Conservation (phyloP, 139 green algal genomes). For the Chlamydomonas schloesseri region DNA sequence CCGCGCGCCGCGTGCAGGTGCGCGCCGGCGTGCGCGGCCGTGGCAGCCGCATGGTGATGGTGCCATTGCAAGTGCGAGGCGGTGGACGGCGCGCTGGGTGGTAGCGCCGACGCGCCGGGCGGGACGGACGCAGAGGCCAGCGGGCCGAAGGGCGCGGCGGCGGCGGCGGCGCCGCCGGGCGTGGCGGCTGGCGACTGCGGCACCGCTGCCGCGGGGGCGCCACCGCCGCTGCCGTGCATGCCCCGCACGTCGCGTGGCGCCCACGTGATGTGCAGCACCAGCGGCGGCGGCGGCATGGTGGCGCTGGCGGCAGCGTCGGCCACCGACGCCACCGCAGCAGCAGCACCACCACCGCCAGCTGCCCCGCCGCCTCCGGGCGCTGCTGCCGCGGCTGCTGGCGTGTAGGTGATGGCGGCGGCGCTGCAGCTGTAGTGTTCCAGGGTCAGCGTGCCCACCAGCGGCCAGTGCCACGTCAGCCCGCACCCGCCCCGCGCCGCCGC, state of each 20-base stretch:
- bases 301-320: not conserved
- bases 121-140: not conserved
- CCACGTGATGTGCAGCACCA: conserved; percentile 31
- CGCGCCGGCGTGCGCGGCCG: too few relatives aligned
- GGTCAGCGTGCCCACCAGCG: conserved; percentile 16
- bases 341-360: not conserved
- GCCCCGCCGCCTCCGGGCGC: too few relatives aligned
- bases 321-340: not conserved
- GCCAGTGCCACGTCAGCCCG: conserved; percentile 37
- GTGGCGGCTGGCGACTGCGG: not conserved
- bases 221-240: not conserved
- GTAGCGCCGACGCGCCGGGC: not conserved
- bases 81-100: too few relatives aligned
- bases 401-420: conserved; percentile 4
- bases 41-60: too few relatives aligned
- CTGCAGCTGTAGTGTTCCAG: conserved; percentile 28
- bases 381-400: not conserved
- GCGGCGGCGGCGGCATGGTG: not conserved
- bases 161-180: not conserved
- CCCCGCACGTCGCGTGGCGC: conserved; percentile 20
- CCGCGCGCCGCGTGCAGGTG: not conserved
- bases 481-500: not conserved
- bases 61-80: too few relatives aligned
- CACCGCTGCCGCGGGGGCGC: not conserved
- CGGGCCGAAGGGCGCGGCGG: not conserved